Base-by-base conservation (phyloP, 2,329 filamentous ascomycete species). In the Alternaria dauci region DNA sequence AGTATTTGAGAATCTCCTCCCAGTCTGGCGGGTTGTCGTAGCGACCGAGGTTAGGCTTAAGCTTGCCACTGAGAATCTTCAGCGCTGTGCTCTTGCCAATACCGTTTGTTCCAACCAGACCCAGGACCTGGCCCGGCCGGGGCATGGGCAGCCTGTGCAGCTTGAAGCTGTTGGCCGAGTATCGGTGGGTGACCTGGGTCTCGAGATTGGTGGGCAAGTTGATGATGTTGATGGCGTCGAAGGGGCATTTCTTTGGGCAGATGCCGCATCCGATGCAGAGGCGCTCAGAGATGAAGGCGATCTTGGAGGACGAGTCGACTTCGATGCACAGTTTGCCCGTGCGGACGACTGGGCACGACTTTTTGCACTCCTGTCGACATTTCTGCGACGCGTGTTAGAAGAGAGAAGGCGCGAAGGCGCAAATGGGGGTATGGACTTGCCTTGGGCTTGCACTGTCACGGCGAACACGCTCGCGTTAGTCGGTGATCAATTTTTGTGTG, bases 141-240 rank as follows among this genome's bases (percentile, higher is more conserved):
- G 95, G 95, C 87, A 94, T 97, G 59, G 96, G 95, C 76, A 98
- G 86, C 73, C 96, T 90, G 82, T 99, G 95, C 70, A 99, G 89
- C 87, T 99, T 99, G 89, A 99, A 99, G 84, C 94, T 97, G 87
- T 99, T 99, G 80, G 95, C 94, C 56, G 94, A 96, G 85, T 99
- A 99, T 78, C 95, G 91, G 81, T 99, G 96, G 71, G 95, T 98
- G 76, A 99, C 93, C 81, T 98, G 92, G 69, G 91, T 96, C 82
- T 99, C 95, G 81, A 99, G 91, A 83, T 99, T 99, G 80, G 95
- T 99, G 72, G 96, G 95, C 86, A 99, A 85, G 85, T 99, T 99
- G 93, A 99, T 99, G 81, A 99, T 99, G 80, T 94, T 96, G 83
- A 99, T 99, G 69, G 95, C 95, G 77, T 94, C 91, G 82, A 99